Conservation (phyloP, 495 filamentous ascomycete genomes). For the Sporormia fimetaria region DNA sequence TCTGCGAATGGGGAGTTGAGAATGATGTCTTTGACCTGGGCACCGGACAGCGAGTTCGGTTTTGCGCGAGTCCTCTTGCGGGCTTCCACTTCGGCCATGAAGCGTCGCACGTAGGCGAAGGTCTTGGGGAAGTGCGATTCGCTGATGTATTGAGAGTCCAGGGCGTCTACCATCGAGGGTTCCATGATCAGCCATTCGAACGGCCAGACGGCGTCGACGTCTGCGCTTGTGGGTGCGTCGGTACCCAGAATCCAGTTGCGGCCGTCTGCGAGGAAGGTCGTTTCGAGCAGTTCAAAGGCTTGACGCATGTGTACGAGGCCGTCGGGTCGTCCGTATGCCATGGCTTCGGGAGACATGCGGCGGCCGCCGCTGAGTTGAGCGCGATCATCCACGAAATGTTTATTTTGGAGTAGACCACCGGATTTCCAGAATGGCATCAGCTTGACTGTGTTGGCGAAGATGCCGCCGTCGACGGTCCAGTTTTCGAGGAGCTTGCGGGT, state of each 20-base stretch:
- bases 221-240: constrained; percentile 4
- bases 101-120: constrained; percentile 12
- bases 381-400: constrained; percentile 43
- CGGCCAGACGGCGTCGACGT: constrained; percentile 21
- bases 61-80: constrained; percentile 1
- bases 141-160: constrained; percentile 4
- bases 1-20: background rate
- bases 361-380: constrained; percentile 18
- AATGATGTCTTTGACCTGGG: background rate
- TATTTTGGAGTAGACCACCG: constrained; percentile 39
- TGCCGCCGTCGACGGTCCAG: constrained; percentile 37
- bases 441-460: constrained; percentile 39
- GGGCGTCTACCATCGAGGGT: constrained; percentile 3
- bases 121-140: constrained; percentile 11
- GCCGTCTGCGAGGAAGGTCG: constrained; percentile 14
- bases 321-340: constrained; percentile 9
- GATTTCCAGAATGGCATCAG: constrained; percentile 39
- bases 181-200: constrained; percentile 15
- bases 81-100: constrained; percentile 4
- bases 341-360: constrained; percentile 5
- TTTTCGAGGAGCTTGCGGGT: constrained; percentile 31
- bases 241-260: constrained; percentile 14
- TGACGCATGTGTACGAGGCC: constrained; percentile 10
- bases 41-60: constrained; percentile 7
- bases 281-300: constrained; percentile 15